phyloP scores from a whole-genome alignment of 805 yeast species.

The Dipodascus albidus region DNA sequence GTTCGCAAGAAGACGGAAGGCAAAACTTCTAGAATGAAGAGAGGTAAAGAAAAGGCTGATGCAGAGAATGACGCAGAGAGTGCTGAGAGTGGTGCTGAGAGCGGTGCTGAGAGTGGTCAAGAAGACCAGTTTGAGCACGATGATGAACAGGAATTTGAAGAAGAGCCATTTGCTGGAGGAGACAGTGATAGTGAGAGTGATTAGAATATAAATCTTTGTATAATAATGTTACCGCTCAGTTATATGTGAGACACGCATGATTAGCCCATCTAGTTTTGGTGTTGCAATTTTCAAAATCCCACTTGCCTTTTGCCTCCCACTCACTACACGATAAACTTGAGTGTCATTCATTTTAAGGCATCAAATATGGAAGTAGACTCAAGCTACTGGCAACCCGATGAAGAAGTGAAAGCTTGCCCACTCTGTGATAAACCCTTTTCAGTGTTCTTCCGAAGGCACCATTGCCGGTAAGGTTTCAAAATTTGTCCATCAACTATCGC shows the following conservation, averaged over 20 bases:
- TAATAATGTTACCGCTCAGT: too few relatives aligned
- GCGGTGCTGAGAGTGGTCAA: conserved; percentile 18
- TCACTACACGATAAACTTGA: too few relatives aligned
- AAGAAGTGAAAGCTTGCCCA: conserved; percentile 38
- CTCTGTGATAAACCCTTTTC: conserved; percentile 44
- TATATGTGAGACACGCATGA: too few relatives aligned
- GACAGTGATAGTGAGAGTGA: conserved; percentile 25
- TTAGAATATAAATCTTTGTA: too few relatives aligned
- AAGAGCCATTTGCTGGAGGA: conserved; percentile 34
- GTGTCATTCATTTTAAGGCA: too few relatives aligned
- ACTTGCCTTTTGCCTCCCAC: too few relatives aligned
- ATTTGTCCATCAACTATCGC: not conserved
- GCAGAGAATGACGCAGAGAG: conserved; percentile 8
- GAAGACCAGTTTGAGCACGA: conserved; percentile 12
- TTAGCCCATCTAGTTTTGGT: too few relatives aligned
- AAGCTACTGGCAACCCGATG: conserved; percentile 62
- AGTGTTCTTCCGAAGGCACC: conserved; percentile 65
- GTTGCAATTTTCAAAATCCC: too few relatives aligned
- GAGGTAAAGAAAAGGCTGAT: conserved; percentile 31
- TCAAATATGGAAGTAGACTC: not conserved
- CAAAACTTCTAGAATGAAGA: conserved; percentile 59
- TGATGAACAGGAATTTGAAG: conserved; percentile 24
- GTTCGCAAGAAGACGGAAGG: conserved; percentile 60
- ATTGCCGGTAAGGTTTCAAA: conserved; percentile 32
- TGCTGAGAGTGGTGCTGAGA: conserved; percentile 17